Evolutionary conservation across 73 alveolate genomes (phyloP), one percentile per base, ranked within the genome.

Genomic region (Symbiodinium natans): DNA sequence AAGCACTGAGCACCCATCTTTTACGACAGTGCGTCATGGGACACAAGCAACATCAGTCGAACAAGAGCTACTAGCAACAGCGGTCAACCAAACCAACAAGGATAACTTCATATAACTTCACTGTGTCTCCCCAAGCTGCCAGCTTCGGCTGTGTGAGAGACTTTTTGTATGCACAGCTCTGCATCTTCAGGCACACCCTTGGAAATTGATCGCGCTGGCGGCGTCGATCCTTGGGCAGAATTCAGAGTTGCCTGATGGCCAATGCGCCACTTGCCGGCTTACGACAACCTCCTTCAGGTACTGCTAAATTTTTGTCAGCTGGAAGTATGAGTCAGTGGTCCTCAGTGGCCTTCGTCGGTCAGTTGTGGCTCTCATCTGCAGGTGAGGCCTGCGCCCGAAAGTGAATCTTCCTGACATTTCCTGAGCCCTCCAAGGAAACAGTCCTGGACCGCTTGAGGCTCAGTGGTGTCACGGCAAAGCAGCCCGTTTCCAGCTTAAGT

Each of bases 401-500:
- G n/a, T n/a, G n/a, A n/a, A n/a, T n/a, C n/a, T n/a, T n/a, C n/a
- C n/a, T n/a, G n/a, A n/a, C n/a, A n/a, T n/a, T n/a, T n/a, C n/a
- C n/a, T n/a, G n/a, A n/a, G n/a, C n/a, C n/a, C n/a, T n/a, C n/a
- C n/a, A 25, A 63, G 86, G 86, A 77, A 8, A 82, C 83, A 19
- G 98, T 92, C 36, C 54, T 92, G 84, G 92, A 80, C 71, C 98
- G 98, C 73, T 46, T 92, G 84, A 92, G 98, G 59, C 98, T 92
- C 25, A 89, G 41, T 34, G 98, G 98, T 2, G 83, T 92, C 34
- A 92, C 98, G 29, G n/a, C 25, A 46, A 80, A 92, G 38, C 98
- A 92, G 77, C 98, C 98, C 4, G 98, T 92, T 6, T 92, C 92
- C 63, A 92, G 92, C 84, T 83, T 92, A 19, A 92, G 98, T 38